Evolutionary conservation across 1,139 yeast species (phyloP), one percentile per base, ranked within the genome.

Genomic region (Scheffersomyces insectosa): DNA sequence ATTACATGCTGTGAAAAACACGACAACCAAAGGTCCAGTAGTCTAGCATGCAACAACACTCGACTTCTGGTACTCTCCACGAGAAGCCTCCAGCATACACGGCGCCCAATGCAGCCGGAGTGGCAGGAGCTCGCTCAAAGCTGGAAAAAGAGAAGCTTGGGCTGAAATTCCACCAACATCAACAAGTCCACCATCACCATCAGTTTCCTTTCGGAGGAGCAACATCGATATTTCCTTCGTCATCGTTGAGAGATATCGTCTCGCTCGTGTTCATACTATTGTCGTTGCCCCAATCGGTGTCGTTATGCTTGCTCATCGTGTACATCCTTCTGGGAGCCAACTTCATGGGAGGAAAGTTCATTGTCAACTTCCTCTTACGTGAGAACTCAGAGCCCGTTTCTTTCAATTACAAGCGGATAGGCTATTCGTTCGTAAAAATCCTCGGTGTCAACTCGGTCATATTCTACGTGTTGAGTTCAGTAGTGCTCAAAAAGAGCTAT

Each of bases 261-360:
- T 73, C 81, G 5, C 55, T 76, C 36, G 63, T 72, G 7, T 66
- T 73, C 49, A 56, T 77, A 7, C 57, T 76, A 7, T 58, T 72
- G 38, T 60, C 70, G 15, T 55, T 76, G 27, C 81, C 82, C 3
- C 68, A 66, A 39, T 63, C 71, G 56, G 41, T 73, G 10, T 72
- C 79, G 29, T 59, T 72, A 36, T 45, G 67, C 10, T 57, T 74
- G 5, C 59, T 79, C 40, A 41, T 66, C 0, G 40, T 68, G 3
- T 78, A 75, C 46, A 66, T 75, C 10, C 54, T 72, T 15, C 61
- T 75, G 39, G 79, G 79, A 3, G 67, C 72, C 30, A 68, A 70
- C 36, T 63, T 70, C 32, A 58, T 71, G 39, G 70, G 78, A 14
- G 78, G 80, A 9, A 68, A 70, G 41, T 55, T 72, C 28, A 52